phyloP scores from a whole-genome alignment of 192 early-diverging fungal genomes.

The Coemansia sp. region DNA sequence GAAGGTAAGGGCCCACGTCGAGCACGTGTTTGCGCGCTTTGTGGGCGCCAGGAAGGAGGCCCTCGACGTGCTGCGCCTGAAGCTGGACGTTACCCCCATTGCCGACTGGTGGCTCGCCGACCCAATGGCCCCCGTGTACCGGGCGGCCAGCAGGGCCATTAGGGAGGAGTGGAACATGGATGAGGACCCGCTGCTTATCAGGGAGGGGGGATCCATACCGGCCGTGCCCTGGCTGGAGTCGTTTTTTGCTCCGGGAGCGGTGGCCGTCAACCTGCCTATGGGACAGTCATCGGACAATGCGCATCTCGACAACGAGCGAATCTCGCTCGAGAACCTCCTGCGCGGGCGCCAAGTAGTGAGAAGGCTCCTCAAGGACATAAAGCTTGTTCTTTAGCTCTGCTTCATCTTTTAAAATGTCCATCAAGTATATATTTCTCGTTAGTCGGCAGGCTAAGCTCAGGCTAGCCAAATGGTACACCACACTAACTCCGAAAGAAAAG shows the following conservation, averaged over 20 bases:
- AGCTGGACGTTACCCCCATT: slow-evolving; percentile 62
- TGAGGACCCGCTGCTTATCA: slow-evolving; percentile 64
- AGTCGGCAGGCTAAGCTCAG: slow-evolving; percentile 82
- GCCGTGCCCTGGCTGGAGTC: slow-evolving; percentile 73
- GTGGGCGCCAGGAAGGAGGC: neutral
- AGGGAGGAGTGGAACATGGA: slow-evolving; percentile 34
- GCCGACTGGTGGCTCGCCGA: slow-evolving; percentile 79
- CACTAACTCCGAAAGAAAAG: slow-evolving; percentile 85
- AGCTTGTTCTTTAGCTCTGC: neutral
- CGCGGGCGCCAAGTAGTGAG: slow-evolving; percentile 66
- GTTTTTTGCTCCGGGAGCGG: slow-evolving; percentile 57
- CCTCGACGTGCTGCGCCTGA: slow-evolving; percentile 17
- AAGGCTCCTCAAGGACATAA: slow-evolving; percentile 44
- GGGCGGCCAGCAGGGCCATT: slow-evolving; percentile 67
- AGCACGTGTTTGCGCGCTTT: slow-evolving; percentile 47
- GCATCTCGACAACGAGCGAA: slow-evolving; percentile 75
- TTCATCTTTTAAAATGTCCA: slow-evolving; percentile 25
- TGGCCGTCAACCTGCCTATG: slow-evolving; percentile 74
- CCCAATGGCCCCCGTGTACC: slow-evolving; percentile 61
- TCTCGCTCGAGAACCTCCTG: slow-evolving; percentile 65
- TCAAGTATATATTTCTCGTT: slow-evolving; percentile 74
- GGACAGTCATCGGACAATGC: slow-evolving; percentile 79
- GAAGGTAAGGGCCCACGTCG: slow-evolving; percentile 58
- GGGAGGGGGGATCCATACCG: slow-evolving; percentile 77
- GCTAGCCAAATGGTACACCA: slow-evolving; percentile 79